A percentile compares a stretch with the other conserved stretches of the same genome.
These are phyloP conservation scores for Penicillium sp. DNA, from an alignment of 2,329 filamentous ascomycete genomes.

Conservation along the genomic window DNA sequence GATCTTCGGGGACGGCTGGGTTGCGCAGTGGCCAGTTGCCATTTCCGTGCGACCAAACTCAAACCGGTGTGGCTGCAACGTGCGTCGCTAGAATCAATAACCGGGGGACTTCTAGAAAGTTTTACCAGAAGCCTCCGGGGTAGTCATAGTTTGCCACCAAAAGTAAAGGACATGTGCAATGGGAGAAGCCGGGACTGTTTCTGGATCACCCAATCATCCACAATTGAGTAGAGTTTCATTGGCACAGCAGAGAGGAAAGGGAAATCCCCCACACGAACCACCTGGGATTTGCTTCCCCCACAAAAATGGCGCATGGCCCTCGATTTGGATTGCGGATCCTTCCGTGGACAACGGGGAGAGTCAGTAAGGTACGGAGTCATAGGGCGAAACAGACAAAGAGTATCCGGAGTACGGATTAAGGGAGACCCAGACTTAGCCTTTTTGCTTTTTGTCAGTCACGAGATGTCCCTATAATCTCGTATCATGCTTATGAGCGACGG, in stretches of 20 bases:
- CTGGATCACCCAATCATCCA: neutral
- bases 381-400: neutral
- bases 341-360: conserved; percentile 15
- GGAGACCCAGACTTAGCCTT: neutral
- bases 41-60: conserved; percentile 20
- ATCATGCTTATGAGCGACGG: neutral
- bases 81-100: conserved; percentile 8
- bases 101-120: conserved; percentile 15
- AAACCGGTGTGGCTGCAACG: conserved; percentile 22
- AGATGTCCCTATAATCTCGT: neutral
- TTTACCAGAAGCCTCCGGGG: neutral
- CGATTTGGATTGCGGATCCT: conserved; percentile 16
- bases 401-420: neutral
- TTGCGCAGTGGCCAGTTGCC: too few relatives aligned
- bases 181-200: neutral
- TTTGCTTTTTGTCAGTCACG: neutral
- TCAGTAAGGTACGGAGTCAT: conserved; percentile 13
- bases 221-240: neutral
- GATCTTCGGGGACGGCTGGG: neutral
- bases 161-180: neutral
- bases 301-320: conserved; percentile 25
- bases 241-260: neutral
- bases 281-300: conserved; percentile 18
- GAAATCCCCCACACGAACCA: conserved; percentile 23
- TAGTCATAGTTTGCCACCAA: neutral